A percentile compares a stretch with the other conserved stretches of the same genome.
Evolutionary conservation across 1,284 basidiomycete species (phyloP).

Genomic region (Sporisorium sorghi): DNA sequence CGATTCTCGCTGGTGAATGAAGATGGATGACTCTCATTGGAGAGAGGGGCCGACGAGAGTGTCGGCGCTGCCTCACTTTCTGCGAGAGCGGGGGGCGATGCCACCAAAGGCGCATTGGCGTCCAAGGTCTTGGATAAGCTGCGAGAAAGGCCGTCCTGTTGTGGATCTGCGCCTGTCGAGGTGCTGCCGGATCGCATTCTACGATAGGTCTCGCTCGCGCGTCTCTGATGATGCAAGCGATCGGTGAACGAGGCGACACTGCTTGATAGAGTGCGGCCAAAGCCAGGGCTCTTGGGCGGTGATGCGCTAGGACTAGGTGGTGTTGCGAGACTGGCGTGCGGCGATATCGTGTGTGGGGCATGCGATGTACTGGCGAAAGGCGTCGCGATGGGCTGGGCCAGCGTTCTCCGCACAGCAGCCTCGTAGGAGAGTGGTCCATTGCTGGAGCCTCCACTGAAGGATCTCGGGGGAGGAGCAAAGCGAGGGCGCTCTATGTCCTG

Average conservation of each 20-base stretch:
- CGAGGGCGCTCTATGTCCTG: constrained; percentile 24
- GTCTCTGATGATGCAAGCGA: constrained; percentile 29
- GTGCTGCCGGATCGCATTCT: constrained; percentile 35
- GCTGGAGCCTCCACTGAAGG: constrained; percentile 41
- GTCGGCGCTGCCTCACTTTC: not conserved
- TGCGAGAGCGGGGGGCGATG: constrained; percentile 17
- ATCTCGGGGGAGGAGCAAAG: constrained; percentile 36
- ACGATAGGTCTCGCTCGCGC: constrained; percentile 42
- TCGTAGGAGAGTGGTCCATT: constrained; percentile 19
- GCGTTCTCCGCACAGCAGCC: constrained; percentile 21
- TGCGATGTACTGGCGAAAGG: constrained; percentile 11
- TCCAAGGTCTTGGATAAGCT: constrained; percentile 17
- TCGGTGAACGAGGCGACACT: constrained; percentile 32
- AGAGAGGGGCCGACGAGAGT: not conserved
- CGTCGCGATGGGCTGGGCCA: constrained; percentile 29
- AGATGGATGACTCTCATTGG: not conserved
- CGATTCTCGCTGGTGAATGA: not conserved
- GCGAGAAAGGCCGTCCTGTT: constrained; percentile 9
- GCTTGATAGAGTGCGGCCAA: constrained; percentile 22
- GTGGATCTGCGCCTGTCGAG: constrained; percentile 2
- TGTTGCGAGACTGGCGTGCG: constrained; percentile 2
- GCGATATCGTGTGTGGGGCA: constrained; percentile 2
- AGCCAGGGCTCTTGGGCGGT: constrained; percentile 21
- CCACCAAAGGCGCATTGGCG: constrained; percentile 1
- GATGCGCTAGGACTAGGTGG: constrained; percentile 21